Evolutionary conservation across 73 alveolate species (phyloP).

Genomic region (Uronychia setigera): DNA sequence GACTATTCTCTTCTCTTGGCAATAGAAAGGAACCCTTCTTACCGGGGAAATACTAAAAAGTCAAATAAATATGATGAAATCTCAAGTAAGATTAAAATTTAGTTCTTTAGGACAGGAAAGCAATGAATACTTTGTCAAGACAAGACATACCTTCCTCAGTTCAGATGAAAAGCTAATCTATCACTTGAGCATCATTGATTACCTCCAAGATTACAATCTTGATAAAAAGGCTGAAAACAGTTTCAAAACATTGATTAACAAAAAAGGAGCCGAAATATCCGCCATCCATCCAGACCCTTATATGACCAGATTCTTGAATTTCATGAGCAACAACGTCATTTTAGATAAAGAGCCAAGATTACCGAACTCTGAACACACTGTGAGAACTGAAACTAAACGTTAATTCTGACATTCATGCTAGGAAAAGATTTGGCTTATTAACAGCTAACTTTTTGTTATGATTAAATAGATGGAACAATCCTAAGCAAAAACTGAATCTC

Average conservation of each 20-base stretch:
- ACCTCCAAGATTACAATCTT: constrained; percentile 83
- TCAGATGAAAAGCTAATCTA: constrained; percentile 74
- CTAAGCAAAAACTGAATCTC: too few species aligned
- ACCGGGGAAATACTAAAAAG: constrained; percentile 9
- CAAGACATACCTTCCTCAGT: constrained; percentile 58
- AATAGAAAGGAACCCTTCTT: constrained; percentile 30
- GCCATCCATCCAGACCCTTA: constrained; percentile 67
- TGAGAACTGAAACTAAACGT: too few species aligned
- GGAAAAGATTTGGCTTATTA: too few species aligned
- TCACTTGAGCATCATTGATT: constrained; percentile 91
- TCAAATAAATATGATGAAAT: not conserved
- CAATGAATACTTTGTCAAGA: not conserved
- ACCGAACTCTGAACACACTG: not conserved
- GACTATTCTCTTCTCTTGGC: constrained; percentile 79
- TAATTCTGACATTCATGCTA: too few species aligned
- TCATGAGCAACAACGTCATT: constrained; percentile 50
- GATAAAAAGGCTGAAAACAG: constrained; percentile 78
- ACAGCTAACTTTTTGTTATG: too few species aligned
- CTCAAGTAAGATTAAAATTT: constrained; percentile 7
- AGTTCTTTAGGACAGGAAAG: not conserved
- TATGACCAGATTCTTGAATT: constrained; percentile 44
- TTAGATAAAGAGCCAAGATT: constrained; percentile 10
- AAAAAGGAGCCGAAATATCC: constrained; percentile 83
- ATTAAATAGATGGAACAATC: not conserved
- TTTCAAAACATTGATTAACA: constrained; percentile 67